Conservation (phyloP, 306 rosid species). For the Prunus mume region DNA sequence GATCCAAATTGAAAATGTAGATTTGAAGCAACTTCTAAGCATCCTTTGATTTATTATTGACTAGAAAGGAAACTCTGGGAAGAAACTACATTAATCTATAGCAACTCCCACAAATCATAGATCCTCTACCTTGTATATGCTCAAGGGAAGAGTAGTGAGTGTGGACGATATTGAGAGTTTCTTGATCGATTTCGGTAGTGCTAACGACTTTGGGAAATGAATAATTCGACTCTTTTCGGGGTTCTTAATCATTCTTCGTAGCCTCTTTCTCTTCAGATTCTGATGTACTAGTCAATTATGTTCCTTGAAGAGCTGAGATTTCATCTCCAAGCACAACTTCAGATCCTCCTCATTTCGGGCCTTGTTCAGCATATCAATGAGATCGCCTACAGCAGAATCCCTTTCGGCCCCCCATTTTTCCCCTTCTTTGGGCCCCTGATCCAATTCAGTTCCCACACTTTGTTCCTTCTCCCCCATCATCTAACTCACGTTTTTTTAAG, state of each 20-base stretch:
- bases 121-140: slow-evolving; percentile 57
- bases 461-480: slow-evolving; percentile 36
- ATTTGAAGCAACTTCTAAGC: neutral
- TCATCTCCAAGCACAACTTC: slow-evolving; percentile 62
- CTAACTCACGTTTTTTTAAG: slow-evolving; percentile 38
- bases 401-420: slow-evolving; percentile 44
- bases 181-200: slow-evolving; percentile 50
- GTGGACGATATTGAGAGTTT: slow-evolving; percentile 55
- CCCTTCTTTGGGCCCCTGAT: slow-evolving; percentile 37
- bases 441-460: slow-evolving; percentile 40
- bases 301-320: slow-evolving; percentile 53
- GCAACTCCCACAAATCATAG: neutral
- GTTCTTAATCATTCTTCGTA: slow-evolving; percentile 35
- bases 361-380: slow-evolving; percentile 74
- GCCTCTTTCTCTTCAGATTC: slow-evolving; percentile 39
- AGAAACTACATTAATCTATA: neutral
- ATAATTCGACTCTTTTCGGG: slow-evolving; percentile 37
- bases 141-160: slow-evolving; percentile 61
- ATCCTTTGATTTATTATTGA: too few species aligned
- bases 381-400: slow-evolving; percentile 57
- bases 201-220: slow-evolving; percentile 41
- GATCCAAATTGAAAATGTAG: neutral
- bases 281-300: slow-evolving; percentile 26
- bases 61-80: slow-evolving; percentile 7
- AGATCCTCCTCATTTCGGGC: slow-evolving; percentile 89